Base-by-base conservation (phyloP, 1,284 basidiomycete genomes). In the Tilletia indica region DNA sequence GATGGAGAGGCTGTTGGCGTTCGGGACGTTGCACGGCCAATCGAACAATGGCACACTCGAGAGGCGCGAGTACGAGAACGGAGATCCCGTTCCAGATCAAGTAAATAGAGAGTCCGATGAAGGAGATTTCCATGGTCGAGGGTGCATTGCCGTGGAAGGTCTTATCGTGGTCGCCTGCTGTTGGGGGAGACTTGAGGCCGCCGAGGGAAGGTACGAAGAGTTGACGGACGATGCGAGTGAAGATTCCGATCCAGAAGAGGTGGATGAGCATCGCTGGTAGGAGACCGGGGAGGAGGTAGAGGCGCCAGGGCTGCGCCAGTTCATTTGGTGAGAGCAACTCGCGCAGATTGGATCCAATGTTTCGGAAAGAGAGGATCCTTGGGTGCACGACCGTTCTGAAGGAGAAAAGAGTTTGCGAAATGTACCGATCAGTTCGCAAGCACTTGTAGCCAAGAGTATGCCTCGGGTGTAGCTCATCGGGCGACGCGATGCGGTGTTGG, bases 21-120 rank as follows among this genome's bases (percentile, higher is more conserved):
- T 80, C 79, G 5, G 81, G 78, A 19, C 80, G 72, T 70, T 84
- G 82, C 19, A 77, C 76, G 49, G 77, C 72, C 31, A 84, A 73
- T 14, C 82, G 74, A 4, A 84, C 78, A 69, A 80, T 77, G 39
- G 78, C 78, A 48, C 78, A 80, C 63, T 84, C 82, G 61, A 84
- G 69, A n/a, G 82, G 82, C 14, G 78, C 76, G 19, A 81, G 73
- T 1, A 80, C 71, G 5, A 77, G 34, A 3, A 78, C 78, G 56
- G 76, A 76, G 68, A 77, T 36, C 8, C 80, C 70, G 63, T 75
- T 75, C 77, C 78, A 82, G 8, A 76, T 69, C 31, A 83, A 49
- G 71, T 78, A 83, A 51, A 81, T 51, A 4, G 74, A 67, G 48
- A 82, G 68, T 11, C 80, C 82, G 31, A 80, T 67, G 0, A 76